Evolutionary conservation across 106 monocot genomes (phyloP), one percentile per base, ranked within the genome.

Genomic region (Allium fistulosum): DNA sequence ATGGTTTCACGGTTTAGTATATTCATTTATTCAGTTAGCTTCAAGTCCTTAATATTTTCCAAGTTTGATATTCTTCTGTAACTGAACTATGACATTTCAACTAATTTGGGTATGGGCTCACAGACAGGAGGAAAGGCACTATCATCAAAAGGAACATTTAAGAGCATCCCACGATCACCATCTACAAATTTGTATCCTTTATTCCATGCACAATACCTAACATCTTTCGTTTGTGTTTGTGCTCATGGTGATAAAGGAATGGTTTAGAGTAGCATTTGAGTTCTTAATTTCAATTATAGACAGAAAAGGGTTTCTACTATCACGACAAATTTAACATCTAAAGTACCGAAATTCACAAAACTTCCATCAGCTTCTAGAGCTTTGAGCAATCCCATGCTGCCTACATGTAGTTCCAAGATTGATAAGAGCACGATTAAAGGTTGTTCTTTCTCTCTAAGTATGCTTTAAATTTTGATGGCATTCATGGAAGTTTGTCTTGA

Each of bases 111-210:
- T 69, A 9, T 57, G 57, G 4, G 46, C 68, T 62, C 68, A 55
- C 77, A 90, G 89, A 57, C 60, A 53, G 63, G 17, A 47, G 66
- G 27, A 69, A 79, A 67, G 62, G 57, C 50, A 27, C 26, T 60
- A 16, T 57, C 65, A 53, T 6, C 10, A 0, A 83, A 72, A 66
- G 62, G 65, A 26, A 63, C 37, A 11, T 51, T 53, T 52, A 84
- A 65, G 58, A 53, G 17, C 57, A 12, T 72, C 3, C 79, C 66
- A 22, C 71, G 57, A 26, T 67, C 79, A 51, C 75, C 84, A 8
- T 52, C 60, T 65, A 17, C 65, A 53, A 69, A 72, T 69, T 82
- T 79, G 73, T 91, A 91, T 91, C 91, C 91, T 91, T 83, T 58
- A 61, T 27, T 53, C 12, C 0, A 10, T 45, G 15, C 11, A 50